These are phyloP conservation scores for Phoma herbarum DNA, from an alignment of 2,329 filamentous ascomycete species.

Conservation along the genomic window DNA sequence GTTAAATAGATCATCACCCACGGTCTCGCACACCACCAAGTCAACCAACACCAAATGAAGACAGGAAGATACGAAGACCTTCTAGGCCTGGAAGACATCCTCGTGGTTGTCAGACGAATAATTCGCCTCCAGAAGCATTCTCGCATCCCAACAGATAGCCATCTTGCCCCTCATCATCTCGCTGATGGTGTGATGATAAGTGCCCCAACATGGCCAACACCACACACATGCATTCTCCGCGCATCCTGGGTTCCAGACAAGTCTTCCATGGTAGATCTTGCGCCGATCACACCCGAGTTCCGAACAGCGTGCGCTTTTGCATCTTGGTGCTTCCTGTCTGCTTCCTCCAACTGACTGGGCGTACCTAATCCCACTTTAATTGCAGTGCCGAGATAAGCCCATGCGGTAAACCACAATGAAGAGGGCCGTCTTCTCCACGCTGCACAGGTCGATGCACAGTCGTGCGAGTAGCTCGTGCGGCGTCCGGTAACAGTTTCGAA, in stretches of 20 bases:
- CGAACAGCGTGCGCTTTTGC: conserved; percentile 11
- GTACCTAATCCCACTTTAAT: neutral
- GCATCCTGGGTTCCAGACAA: conserved; percentile 31
- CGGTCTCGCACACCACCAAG: neutral
- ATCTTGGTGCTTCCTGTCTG: neutral
- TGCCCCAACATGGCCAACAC: conserved; percentile 4
- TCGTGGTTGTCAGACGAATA: neutral
- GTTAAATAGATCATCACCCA: conserved; percentile 25
- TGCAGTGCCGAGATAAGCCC: conserved; percentile 1
- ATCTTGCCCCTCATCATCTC: conserved; percentile 33
- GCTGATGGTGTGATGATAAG: conserved; percentile 12
- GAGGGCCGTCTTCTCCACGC: neutral
- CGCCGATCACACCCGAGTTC: conserved; percentile 35
- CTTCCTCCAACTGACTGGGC: neutral
- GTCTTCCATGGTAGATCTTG: conserved; percentile 34
- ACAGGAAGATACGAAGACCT: neutral
- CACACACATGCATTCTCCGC: conserved; percentile 31
- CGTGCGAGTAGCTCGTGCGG: neutral
- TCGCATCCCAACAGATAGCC: conserved; percentile 4
- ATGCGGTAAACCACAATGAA: neutral
- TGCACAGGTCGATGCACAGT: neutral
- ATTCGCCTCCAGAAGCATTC: neutral
- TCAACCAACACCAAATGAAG: neutral
- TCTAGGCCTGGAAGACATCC: neutral
- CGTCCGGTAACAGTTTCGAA: conserved; percentile 7